Conservation (phyloP, 768 basidiomycete species). For the Russula vinacea region DNA sequence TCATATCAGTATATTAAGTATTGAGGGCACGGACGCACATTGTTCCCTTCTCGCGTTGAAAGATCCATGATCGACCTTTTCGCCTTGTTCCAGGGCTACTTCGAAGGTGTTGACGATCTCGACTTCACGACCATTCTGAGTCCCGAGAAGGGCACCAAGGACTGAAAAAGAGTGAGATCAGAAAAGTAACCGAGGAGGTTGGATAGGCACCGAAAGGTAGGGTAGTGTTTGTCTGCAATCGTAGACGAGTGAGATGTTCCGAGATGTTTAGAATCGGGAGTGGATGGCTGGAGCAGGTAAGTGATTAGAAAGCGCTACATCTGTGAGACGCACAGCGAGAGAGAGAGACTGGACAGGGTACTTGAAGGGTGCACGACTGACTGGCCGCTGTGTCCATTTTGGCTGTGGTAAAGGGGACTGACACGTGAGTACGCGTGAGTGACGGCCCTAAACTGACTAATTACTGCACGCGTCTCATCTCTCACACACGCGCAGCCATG, state of each 20-base stretch:
- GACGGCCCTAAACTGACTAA: conserved; percentile 8
- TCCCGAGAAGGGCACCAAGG: conserved; percentile 89
- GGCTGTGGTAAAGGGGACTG: not conserved
- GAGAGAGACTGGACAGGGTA: conserved; percentile 67
- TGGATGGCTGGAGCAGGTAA: conserved; percentile 64
- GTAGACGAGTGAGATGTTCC: conserved; percentile 86
- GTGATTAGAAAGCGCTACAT: not conserved
- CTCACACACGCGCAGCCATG: conserved; percentile 44
- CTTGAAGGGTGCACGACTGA: conserved; percentile 71
- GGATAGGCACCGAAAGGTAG: conserved; percentile 59
- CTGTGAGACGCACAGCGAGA: conserved; percentile 58
- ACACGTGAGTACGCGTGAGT: conserved; percentile 15
- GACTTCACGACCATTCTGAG: conserved; percentile 89
- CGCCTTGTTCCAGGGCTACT: conserved; percentile 61
- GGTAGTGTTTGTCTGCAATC: conserved; percentile 61
- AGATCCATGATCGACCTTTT: conserved; percentile 76
- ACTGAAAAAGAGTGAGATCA: conserved; percentile 47
- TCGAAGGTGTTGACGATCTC: conserved; percentile 98
- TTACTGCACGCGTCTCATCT: conserved; percentile 2
- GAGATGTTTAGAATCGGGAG: conserved; percentile 95
- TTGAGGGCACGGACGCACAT: conserved; percentile 47
- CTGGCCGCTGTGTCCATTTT: conserved; percentile 73
- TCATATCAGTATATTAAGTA: not conserved
- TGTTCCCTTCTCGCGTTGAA: conserved; percentile 81
- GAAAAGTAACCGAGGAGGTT: conserved; percentile 4